phyloP scores from a whole-genome alignment of 345 rosid genomes.

The Nephelium lappaceum region DNA sequence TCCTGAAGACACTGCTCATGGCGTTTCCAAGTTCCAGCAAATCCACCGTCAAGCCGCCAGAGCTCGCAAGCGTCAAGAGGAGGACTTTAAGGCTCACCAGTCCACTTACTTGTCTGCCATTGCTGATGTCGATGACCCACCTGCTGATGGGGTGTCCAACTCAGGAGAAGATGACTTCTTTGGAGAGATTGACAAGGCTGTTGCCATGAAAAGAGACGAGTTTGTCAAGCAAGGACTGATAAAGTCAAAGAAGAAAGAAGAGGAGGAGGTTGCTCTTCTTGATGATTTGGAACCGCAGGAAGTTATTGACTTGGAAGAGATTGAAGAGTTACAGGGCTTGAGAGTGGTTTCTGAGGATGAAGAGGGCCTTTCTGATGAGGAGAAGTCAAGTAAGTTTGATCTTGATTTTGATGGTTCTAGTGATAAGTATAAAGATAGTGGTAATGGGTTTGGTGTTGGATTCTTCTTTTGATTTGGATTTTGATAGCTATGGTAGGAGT shows the following conservation, averaged over 20 bases:
- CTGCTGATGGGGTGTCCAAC: conserved; percentile 22
- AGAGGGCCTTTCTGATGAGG: conserved; percentile 34
- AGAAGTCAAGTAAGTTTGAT: conserved; percentile 30
- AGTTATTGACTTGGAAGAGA: conserved; percentile 82
- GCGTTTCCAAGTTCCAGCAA: conserved; percentile 74
- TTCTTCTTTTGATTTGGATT: conserved; percentile 74
- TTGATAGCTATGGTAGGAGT: conserved; percentile 61
- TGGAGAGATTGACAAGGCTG: conserved; percentile 84
- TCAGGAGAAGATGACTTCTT: conserved; percentile 62
- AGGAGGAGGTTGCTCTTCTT: conserved; percentile 20
- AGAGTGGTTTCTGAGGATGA: conserved; percentile 47
- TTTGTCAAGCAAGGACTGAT: conserved; percentile 75
- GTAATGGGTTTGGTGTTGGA: conserved; percentile 32
- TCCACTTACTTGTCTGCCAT: conserved; percentile 76
- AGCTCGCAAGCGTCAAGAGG: conserved; percentile 67
- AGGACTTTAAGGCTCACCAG: conserved; percentile 75
- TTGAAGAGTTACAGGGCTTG: conserved; percentile 61
- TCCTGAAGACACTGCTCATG: conserved; percentile 78
- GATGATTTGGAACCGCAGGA: conserved; percentile 80
- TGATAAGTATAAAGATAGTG: conserved; percentile 31
- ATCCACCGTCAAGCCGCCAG: conserved; percentile 72
- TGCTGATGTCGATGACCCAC: conserved; percentile 70
- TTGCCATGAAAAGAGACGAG: conserved; percentile 76
- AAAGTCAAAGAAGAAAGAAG: conserved; percentile 37
- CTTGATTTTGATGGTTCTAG: conserved; percentile 31